Evolutionary conservation across 2,329 filamentous ascomycete genomes (phyloP).

Genomic region (Penicillium sp.): DNA sequence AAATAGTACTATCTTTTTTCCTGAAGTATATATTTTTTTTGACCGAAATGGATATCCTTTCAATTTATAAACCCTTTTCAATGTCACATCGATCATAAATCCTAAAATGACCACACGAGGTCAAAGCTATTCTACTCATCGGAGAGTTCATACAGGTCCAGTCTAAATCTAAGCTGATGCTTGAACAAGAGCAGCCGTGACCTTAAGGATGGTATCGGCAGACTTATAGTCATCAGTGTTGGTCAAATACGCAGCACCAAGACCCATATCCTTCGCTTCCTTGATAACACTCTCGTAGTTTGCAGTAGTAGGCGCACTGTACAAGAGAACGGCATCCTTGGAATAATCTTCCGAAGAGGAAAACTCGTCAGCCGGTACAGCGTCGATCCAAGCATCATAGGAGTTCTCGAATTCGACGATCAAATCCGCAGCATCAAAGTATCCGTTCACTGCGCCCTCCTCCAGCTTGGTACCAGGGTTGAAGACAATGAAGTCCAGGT

Average conservation of each 20-base stretch:
- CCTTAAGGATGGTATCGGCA: constrained; percentile 7
- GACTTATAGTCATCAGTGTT: constrained; percentile 11
- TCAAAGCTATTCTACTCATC: background rate
- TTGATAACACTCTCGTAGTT: constrained; percentile 8
- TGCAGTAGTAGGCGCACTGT: constrained; percentile 6
- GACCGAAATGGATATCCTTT: background rate
- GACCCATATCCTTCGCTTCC: constrained; percentile 13
- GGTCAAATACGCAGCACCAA: constrained; percentile 20
- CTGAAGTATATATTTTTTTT: background rate
- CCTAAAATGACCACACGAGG: no score
- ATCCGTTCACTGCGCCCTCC: constrained; percentile 3
- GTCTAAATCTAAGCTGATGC: background rate
- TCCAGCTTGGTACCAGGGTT: constrained; percentile 17
- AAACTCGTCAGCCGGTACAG: constrained; percentile 6
- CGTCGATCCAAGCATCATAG: constrained; percentile 10
- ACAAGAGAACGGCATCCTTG: constrained; percentile 15
- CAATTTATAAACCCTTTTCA: background rate
- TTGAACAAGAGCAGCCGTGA: constrained; percentile 12
- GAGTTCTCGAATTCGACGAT: constrained; percentile 22
- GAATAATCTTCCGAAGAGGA: background rate
- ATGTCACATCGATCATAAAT: background rate
- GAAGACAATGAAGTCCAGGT: constrained; percentile 11
- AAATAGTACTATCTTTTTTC: background rate
- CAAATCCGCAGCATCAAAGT: constrained; percentile 18
- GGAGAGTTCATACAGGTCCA: background rate